phyloP scores from a whole-genome alignment of 1,139 yeast genomes.

The Debaryomyces sp. region DNA sequence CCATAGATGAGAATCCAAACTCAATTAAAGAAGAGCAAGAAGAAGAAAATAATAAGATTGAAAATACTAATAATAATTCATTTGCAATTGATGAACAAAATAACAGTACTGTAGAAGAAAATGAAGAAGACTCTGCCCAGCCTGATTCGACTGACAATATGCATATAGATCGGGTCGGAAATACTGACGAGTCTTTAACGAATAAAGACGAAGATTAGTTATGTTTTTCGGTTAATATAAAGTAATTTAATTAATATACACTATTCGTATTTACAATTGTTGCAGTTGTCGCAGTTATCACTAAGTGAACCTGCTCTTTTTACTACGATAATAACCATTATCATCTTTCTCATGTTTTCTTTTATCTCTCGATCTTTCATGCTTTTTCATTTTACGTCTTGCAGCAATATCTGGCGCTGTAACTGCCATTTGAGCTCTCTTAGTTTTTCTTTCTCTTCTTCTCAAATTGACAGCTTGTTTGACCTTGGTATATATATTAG shows the following conservation, averaged over 20 bases:
- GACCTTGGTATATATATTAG: conserved; percentile 65
- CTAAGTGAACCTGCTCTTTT: conserved; percentile 40
- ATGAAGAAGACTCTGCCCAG: conserved; percentile 10
- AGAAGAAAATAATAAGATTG: conserved; percentile 14
- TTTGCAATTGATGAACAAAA: conserved; percentile 1
- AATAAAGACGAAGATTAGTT: conserved; percentile 3
- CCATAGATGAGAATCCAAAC: background rate
- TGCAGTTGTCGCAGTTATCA: conserved; percentile 7
- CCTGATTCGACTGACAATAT: background rate
- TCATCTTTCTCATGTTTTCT: conserved; percentile 75
- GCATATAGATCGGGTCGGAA: conserved; percentile 3
- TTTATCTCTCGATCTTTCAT: conserved; percentile 73
- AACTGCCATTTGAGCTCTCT: conserved; percentile 75
- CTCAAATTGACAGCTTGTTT: conserved; percentile 59
- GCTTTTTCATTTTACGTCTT: conserved; percentile 73
- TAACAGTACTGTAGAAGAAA: conserved; percentile 18
- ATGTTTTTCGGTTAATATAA: background rate
- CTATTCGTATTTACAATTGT: background rate
- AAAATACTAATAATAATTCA: conserved; percentile 10
- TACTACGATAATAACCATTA: conserved; percentile 72
- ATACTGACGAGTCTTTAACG: background rate
- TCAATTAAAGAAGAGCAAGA: conserved; percentile 14
- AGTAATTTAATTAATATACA: background rate
- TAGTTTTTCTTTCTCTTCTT: conserved; percentile 75
- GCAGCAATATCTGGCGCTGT: conserved; percentile 83